Base-by-base conservation (phyloP, 2,329 filamentous ascomycete species). In the Alternaria incomplexa region DNA sequence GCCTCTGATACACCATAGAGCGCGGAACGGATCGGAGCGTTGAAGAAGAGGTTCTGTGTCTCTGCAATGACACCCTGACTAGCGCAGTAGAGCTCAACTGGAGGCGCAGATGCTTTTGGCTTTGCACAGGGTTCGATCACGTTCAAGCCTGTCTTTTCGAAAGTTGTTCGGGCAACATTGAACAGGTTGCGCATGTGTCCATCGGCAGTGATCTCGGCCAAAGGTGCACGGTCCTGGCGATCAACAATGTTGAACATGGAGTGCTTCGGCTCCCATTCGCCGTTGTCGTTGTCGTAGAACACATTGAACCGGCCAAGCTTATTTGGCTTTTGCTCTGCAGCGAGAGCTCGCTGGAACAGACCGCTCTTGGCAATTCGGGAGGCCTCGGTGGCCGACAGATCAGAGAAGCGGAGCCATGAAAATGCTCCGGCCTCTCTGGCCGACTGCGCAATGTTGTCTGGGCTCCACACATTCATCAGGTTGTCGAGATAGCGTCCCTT, bases 381-480 rank as follows among this genome's bases (percentile, higher is more conserved):
- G 2, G 89, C 89, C 66, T 98, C 94, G 10, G 85, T 85, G 2
- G 90, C 83, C 13, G 93, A 96, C 0, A 86, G 84, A 71, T 97
- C 93, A 4, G 91, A 88, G 73, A 99, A 97, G 5, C 93, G 90
- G 62, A 98, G 85, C 89, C 93, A 99, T 0, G 94, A 95, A 79
- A 98, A 98, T 2, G 89, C 86, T 13, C 88, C 87, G 53, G 86
- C 84, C 1, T 86, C 85, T 22, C 85, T 83, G 11, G 86, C 80
- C 68, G 89, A 93, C 51, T 88, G 83, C 12, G 86, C 85, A 46
- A 97, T 87, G 71, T 97, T 89, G 53, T 95, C 90, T 0, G 93
- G 90, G 1, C 89, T 88, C 90, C 93, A 99, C 56, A 99, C 90
- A 75, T 96, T 97, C 89, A 98, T 90, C 80, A 97, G 82, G 69